Conservation (phyloP, 1,139 yeast species). For the Sugiyamaella novakii region DNA sequence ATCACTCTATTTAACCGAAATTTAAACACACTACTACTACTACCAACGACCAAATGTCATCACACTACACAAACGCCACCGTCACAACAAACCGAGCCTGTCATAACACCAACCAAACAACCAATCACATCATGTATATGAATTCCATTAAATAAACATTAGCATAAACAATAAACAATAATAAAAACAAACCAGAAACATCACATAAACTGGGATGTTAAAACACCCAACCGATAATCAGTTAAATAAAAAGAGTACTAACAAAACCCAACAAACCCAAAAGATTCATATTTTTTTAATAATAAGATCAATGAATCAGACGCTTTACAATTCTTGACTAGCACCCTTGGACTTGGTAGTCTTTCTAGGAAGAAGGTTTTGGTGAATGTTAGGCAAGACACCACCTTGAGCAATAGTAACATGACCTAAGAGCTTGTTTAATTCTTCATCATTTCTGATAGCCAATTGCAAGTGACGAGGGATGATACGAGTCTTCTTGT, state of each 20-base stretch:
- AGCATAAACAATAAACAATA: slow-evolving; percentile 10
- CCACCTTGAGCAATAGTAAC: slow-evolving; percentile 98
- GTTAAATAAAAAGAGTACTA: slow-evolving; percentile 7
- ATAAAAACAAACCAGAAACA: slow-evolving; percentile 11
- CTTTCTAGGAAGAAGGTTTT: slow-evolving; percentile 93
- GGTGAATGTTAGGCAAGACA: slow-evolving; percentile 94
- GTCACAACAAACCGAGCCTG: slow-evolving; percentile 7
- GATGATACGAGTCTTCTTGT: slow-evolving; percentile 96
- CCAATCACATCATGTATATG: background rate
- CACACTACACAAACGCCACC: too few relatives aligned
- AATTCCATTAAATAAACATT: slow-evolving; percentile 18
- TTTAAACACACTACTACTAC: too few relatives aligned
- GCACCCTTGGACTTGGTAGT: slow-evolving; percentile 43
- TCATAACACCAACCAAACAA: background rate
- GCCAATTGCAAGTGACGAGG: slow-evolving; percentile 99
- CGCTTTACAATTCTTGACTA: slow-evolving; percentile 42
- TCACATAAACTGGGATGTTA: background rate
- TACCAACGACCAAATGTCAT: too few relatives aligned
- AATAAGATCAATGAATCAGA: background rate
- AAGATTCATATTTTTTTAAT: slow-evolving; percentile 1
- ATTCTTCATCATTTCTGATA: slow-evolving; percentile 97
- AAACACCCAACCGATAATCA: slow-evolving; percentile 11
- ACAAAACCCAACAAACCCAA: background rate
- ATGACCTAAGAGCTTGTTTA: slow-evolving; percentile 90
- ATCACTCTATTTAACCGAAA: too few relatives aligned